Base-by-base conservation (phyloP, 768 basidiomycete genomes). In the Suillus subaureus region DNA sequence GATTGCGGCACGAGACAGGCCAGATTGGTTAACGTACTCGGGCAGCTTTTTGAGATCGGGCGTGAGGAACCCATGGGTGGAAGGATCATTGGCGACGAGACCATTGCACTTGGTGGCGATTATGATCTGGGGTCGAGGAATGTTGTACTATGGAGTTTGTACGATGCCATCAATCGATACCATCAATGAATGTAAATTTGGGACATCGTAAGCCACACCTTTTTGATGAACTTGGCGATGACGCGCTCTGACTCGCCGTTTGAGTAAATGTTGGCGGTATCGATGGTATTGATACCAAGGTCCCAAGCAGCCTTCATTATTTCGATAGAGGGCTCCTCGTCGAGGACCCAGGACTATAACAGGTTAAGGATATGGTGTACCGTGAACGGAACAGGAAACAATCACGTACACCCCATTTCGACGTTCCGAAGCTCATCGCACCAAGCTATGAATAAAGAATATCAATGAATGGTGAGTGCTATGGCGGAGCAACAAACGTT, bases 291-390 rank as follows among this genome's bases (percentile, higher is more conserved):
- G 65, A 83, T 73, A 4, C 82, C 82, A 15, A 72, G 67, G 33
- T 81, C 76, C 73, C 73, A 82, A 4, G 82, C 82, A 13, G 73
- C 71, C 64, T 80, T 80, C 61, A 82, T 63, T 64, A 81, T 70
- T 55, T 71, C 65, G 23, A 77, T 62, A 0, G 77, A 73, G 16
- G 77, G 62, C 2, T 70, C 71, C 62, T 76, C 76, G 0, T 68
- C 74, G 6, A 75, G 66, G 45, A 74, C 70, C 70, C 75, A 78
- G 8, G 71, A 31, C 69, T 73, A 39, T 35, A 47, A 4, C 12
- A 35, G 5, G 1, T 26, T 42, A 15, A 28, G 23, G 2, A 21
- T 13, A 23, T n/a, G 16, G 12, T 40, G 40, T 12, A 39, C 12
- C 11, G 37, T 39, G 13, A 35, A 63, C 64, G n/a, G 61, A 43